A percentile compares a stretch with the other conserved stretches of the same genome.
These are phyloP conservation scores for Coemansia sp. DNA, from an alignment of 192 early-diverging fungal species.

Conservation along the genomic window DNA sequence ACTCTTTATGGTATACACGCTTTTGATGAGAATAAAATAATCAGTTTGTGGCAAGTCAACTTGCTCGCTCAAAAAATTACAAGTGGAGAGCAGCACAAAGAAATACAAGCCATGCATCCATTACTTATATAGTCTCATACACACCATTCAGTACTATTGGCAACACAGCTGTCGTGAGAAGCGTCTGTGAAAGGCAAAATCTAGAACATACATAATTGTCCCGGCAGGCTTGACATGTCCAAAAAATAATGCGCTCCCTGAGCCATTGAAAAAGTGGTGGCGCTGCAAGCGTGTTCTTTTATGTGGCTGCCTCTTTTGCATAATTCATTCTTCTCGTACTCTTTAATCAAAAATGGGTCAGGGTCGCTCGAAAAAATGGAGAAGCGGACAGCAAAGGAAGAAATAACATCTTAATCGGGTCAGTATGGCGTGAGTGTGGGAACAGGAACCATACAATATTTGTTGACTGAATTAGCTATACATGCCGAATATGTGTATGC, in stretches of 20 bases:
- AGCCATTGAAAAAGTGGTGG: background rate
- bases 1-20: too few relatives aligned
- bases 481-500: slow-evolving; percentile 6
- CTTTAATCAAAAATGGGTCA: background rate
- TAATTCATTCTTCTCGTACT: background rate
- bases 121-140: background rate
- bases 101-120: background rate
- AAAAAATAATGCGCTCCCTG: background rate
- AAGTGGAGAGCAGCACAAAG: background rate
- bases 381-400: background rate
- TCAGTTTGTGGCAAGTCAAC: too few relatives aligned
- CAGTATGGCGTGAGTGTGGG: slow-evolving; percentile 26
- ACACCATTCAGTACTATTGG: background rate
- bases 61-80: background rate
- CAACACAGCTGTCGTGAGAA: background rate
- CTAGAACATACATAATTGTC: background rate
- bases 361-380: background rate
- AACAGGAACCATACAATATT: slow-evolving; percentile 6
- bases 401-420: slow-evolving; percentile 1
- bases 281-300: background rate
- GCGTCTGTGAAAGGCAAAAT: background rate
- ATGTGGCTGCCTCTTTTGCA: background rate
- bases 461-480: slow-evolving; percentile 1
- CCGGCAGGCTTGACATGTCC: background rate
- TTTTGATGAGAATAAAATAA: too few relatives aligned